Conservation (phyloP, 768 basidiomycete genomes). For the Psilocybe sp. region DNA sequence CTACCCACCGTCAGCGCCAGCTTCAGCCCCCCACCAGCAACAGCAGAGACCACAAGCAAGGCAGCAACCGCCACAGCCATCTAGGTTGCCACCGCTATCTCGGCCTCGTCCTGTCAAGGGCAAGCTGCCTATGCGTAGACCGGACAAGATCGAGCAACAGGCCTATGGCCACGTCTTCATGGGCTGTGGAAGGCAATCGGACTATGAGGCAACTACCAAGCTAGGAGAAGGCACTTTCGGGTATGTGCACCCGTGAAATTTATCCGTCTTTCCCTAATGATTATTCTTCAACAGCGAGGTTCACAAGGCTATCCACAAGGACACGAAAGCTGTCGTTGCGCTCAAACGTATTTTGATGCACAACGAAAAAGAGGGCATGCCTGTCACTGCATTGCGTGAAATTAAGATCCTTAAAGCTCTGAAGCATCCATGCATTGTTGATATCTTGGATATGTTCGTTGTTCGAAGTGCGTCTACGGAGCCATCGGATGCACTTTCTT, state of each 20-base stretch:
- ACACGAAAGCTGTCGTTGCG: constrained; percentile 66
- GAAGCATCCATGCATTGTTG: constrained; percentile 80
- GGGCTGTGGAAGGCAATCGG: constrained; percentile 68
- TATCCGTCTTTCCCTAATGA: constrained; percentile 7
- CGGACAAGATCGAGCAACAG: constrained; percentile 61
- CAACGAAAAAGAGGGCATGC: constrained; percentile 95
- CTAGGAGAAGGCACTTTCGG: constrained; percentile 98
- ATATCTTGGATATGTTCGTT: constrained; percentile 91
- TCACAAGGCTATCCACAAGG: constrained; percentile 76
- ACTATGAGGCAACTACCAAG: constrained; percentile 83
- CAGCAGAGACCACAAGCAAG: constrained; percentile 1
- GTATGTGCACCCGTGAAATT: constrained; percentile 41
- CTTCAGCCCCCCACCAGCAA: background rate
- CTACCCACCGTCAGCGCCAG: constrained; percentile 3
- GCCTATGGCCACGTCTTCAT: constrained; percentile 67
- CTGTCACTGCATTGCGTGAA: constrained; percentile 93
- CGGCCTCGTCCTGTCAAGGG: constrained; percentile 27
- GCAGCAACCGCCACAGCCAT: constrained; percentile 9
- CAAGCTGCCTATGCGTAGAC: constrained; percentile 45
- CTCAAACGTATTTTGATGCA: constrained; percentile 96
- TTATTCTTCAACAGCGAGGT: constrained; percentile 61
- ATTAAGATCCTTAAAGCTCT: constrained; percentile 94
- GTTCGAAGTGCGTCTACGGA: constrained; percentile 56
- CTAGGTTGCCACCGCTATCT: constrained; percentile 21
- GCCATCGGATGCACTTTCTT: background rate